A percentile compares a stretch with the other conserved stretches of the same genome.
Evolutionary conservation across 2,329 filamentous ascomycete genomes (phyloP).

Genomic region (Pestalotiopsis sp.): DNA sequence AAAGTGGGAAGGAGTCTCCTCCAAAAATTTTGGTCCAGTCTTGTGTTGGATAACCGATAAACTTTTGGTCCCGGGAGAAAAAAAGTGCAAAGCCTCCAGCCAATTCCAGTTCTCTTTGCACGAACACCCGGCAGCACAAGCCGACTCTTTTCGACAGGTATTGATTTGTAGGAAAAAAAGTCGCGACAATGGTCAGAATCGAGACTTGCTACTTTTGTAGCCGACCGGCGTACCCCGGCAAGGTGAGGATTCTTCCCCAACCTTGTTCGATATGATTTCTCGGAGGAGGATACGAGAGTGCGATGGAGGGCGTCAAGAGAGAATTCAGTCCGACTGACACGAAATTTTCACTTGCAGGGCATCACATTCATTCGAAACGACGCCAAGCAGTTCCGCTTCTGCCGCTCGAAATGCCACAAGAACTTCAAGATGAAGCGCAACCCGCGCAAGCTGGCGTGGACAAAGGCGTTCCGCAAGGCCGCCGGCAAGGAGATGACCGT

Average conservation of each 20-base stretch:
- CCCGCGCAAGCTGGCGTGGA: constrained; percentile 96
- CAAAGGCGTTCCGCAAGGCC: constrained; percentile 85
- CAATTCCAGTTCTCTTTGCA: not conserved
- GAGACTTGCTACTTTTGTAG: constrained; percentile 76
- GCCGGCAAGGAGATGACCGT: constrained; percentile 89
- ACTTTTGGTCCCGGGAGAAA: not conserved
- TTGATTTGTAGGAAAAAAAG: not conserved
- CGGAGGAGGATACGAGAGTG: not conserved
- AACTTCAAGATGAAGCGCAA: constrained; percentile 81
- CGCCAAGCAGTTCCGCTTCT: constrained; percentile 55
- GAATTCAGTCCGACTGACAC: not conserved
- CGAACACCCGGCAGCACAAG: not conserved
- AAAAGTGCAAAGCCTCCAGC: not conserved
- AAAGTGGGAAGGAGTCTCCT: not conserved
- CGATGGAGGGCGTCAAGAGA: not conserved
- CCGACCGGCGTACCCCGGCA: constrained; percentile 64
- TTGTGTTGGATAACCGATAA: not conserved
- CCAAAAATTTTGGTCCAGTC: constrained; percentile 1
- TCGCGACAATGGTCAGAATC: constrained; percentile 40
- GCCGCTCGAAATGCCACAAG: constrained; percentile 42
- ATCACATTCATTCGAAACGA: constrained; percentile 28
- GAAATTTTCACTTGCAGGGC: not conserved
- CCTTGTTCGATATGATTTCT: not conserved
- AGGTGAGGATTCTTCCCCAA: constrained; percentile 40
- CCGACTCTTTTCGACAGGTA: not conserved